Evolutionary conservation across 2,329 filamentous ascomycete species (phyloP), one percentile per base, ranked within the genome.

Genomic region (Epichloe gansuensis): DNA sequence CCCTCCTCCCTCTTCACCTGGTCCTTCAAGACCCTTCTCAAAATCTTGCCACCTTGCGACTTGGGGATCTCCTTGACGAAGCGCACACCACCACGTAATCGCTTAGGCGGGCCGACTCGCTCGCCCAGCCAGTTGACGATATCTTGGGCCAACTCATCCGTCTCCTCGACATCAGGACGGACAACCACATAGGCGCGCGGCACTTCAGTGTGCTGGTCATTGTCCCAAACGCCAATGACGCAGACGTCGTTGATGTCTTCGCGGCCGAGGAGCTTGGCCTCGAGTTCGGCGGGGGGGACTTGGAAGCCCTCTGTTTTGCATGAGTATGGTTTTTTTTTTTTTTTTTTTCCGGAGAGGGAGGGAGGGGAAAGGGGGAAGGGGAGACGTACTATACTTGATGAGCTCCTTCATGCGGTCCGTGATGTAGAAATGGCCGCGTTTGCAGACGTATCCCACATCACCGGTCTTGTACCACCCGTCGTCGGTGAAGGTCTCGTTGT

Each of bases 381-480:
- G 17, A 11, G 17, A 58, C 74, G 62, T 63, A 78, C 75, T 73
- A 58, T 72, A 74, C 58, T 74, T 74, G 61, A 75, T 73, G 51
- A 75, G 82, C 59, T 80, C 84, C 72, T 89, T 89, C 62, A 81
- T 81, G 35, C 89, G 84, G 63, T 96, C 90, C 1, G 90, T 95
- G 64, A 95, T 91, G 71, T 83, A 95, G 61, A 94, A 87, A 63
- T 94, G 87, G 34, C 86, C 86, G 48, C 86, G 75, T 45, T 76
- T 71, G 62, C 95, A 87, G 60, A 87, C 80, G 57, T 87, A 82
- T 4, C 88, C 87, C 27, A 95, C 82, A 61, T 96, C 90, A 2
- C 90, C 90, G 0, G 90, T 95, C 67, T 84, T 90, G 75, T 95
- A 95, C 72, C 82, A 96, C 1, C 88, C 88, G 57, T 94, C 88